Evolutionary conservation across 2,329 filamentous ascomycete species (phyloP).

Genomic region (Phialophora expanda): DNA sequence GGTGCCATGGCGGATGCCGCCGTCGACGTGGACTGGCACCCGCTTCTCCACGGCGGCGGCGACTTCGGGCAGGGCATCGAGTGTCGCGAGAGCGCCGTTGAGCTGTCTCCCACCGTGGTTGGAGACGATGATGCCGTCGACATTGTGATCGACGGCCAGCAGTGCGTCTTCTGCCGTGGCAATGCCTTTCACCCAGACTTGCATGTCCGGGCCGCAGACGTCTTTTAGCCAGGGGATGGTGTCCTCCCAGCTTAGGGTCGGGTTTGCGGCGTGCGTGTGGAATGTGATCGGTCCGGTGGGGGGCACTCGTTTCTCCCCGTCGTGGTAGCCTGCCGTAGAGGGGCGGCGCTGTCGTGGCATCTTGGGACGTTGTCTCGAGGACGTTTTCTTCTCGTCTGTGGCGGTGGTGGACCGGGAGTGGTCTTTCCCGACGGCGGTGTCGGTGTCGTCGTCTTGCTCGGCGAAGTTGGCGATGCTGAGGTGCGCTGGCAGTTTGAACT

Average conservation of each 20-base stretch:
- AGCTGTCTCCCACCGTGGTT: slow-evolving; percentile 50
- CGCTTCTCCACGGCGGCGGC: slow-evolving; percentile 38
- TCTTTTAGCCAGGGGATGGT: slow-evolving; percentile 36
- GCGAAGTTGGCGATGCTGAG: slow-evolving; percentile 37
- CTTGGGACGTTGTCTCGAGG: slow-evolving; percentile 15
- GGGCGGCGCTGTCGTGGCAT: slow-evolving; percentile 13
- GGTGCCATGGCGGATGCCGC: slow-evolving; percentile 60
- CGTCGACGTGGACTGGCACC: slow-evolving; percentile 57
- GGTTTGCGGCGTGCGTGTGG: slow-evolving; percentile 94
- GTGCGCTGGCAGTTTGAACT: slow-evolving; percentile 36
- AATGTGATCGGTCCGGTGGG: slow-evolving; percentile 87
- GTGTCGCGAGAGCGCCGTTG: slow-evolving; percentile 47
- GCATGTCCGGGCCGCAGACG: slow-evolving; percentile 24
- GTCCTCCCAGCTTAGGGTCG: slow-evolving; percentile 59
- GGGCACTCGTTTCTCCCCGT: slow-evolving; percentile 51
- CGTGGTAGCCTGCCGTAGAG: slow-evolving; percentile 26
- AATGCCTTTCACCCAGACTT: slow-evolving; percentile 39
- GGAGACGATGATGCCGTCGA: slow-evolving; percentile 48
- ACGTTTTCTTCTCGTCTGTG: slow-evolving; percentile 15
- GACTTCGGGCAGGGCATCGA: slow-evolving; percentile 45
- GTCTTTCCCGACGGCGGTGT: slow-evolving; percentile 39
- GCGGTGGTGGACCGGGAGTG: slow-evolving; percentile 13
- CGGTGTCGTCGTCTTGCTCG: slow-evolving; percentile 58
- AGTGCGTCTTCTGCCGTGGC: slow-evolving; percentile 46
- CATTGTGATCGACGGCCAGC: slow-evolving; percentile 45